Base-by-base conservation (phyloP, 805 yeast genomes). In the Suhomyces pyralidae region DNA sequence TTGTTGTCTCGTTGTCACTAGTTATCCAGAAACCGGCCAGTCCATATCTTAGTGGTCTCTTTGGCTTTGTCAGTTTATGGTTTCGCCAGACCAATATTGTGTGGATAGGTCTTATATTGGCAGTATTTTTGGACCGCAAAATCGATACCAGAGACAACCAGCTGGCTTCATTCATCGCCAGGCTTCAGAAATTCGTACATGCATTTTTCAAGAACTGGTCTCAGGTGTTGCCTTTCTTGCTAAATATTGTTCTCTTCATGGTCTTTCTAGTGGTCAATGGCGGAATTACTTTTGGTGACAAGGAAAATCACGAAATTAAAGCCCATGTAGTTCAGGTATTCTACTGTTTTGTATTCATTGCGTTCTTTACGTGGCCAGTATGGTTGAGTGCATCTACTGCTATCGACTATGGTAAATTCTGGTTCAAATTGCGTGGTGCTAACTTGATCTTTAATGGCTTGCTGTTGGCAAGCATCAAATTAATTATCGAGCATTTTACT, bases 21-120 rank as follows among this genome's bases (percentile, higher is more conserved):
- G 84, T 76, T 3, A 61, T 81, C 15, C 56, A 48, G 6, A 54
- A 49, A 49, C 68, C 66, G 19, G 58, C 67, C 17, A 52, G 55
- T 19, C 22, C 56, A 6, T 49, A 54, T 6, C 30, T 75, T 1
- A 76, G 90, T 53, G 86, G 86, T 0, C 2, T 80, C 5, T 58
- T 85, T 24, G 88, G 89, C 0, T 77, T 83, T 5, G 26, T 77
- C 4, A 86, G 96, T 61, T 73, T 94, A 36, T 70, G 81, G 63
- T 86, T 94, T 64, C 80, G 99, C 56, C 99, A 94, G 61, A 94
- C 99, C 0, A 94, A 94, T 61, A 84, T 94, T 32, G 74, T 91
- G 0, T 94, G 99, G 99, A 78, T 83, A 12, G 83, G 80, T 0
- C 84, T 88, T 57, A 74, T 85, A 0, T 70, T 82, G 49, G 78